Base-by-base conservation (phyloP, 2,329 filamentous ascomycete genomes). In the Trichothecium sympodiale region DNA sequence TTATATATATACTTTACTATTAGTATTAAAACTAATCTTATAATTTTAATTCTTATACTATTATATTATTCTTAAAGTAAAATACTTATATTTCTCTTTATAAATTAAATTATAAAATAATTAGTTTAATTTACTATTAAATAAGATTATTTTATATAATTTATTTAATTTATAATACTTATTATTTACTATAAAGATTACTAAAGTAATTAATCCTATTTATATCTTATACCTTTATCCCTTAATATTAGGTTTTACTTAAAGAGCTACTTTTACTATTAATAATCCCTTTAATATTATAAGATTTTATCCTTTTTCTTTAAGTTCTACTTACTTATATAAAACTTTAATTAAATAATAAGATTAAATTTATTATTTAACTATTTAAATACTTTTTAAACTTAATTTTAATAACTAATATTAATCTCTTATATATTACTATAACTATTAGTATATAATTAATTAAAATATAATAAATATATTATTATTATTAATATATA, bases 61-160 rank as follows among this genome's bases (percentile, higher is more conserved):
- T 20, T 23, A 38, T 26, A 18, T 31, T 31, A 37, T 17, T 7
- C 7, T 12, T 23, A 18, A 7, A 17, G 9, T 33, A 18, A 33
- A 18, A 8, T 33, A 33, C 5, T 5, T 34, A 12, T 34, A 25
- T n/a, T n/a, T n/a, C n/a, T n/a, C n/a, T n/a, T n/a, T n/a, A n/a
- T n/a, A n/a, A n/a, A n/a, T n/a, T n/a, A n/a, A n/a, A n/a, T n/a
- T n/a, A n/a, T n/a, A n/a, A n/a, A n/a, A n/a, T n/a, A 26, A 5
- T 30, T 38, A 20, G 12, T 38, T 35, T 38, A 31, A 30, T 36
- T 14, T 32, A 25, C 13, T 37, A 31, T 17, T 37, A 38, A 17
- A 37, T 38, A 16, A 41, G 31, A 30, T 23, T 25, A 20, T 33
- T 23, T 39, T 41, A 8, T 25, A 27, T 41, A 29, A 41, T 17